Conservation (phyloP, 192 early-diverging fungal species). For the Backusella australiensis region DNA sequence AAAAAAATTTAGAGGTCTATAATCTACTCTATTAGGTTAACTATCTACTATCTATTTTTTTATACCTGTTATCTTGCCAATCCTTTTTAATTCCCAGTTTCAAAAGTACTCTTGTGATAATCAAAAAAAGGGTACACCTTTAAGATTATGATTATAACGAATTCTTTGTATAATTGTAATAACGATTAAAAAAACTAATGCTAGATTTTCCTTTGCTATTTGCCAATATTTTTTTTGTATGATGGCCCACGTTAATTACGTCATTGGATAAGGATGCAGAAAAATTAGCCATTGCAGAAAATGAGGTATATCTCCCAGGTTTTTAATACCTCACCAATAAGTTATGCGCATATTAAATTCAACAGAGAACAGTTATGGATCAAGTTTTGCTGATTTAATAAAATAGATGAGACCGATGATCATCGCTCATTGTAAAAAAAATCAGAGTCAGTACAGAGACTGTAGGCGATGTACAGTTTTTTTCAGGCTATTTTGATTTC, state of each 20-base stretch:
- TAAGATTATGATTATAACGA: no score
- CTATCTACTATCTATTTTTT: neutral
- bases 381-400: neutral
- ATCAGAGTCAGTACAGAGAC: no score
- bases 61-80: neutral
- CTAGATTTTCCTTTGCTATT: no score
- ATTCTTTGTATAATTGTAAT: no score
- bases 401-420: neutral
- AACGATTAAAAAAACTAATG: no score
- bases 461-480: no score
- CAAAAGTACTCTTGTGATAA: neutral
- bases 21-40: neutral
- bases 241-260: neutral
- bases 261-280: neutral
- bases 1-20: neutral
- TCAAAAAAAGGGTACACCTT: no score
- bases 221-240: no score
- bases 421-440: neutral
- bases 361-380: neutral
- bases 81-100: neutral
- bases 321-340: neutral
- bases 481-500: no score
- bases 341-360: neutral
- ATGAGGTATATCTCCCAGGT: neutral
- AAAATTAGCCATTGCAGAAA: neutral